Evolutionary conservation across 805 yeast genomes (phyloP).

Genomic region (Saccharomycopsis amapae): DNA sequence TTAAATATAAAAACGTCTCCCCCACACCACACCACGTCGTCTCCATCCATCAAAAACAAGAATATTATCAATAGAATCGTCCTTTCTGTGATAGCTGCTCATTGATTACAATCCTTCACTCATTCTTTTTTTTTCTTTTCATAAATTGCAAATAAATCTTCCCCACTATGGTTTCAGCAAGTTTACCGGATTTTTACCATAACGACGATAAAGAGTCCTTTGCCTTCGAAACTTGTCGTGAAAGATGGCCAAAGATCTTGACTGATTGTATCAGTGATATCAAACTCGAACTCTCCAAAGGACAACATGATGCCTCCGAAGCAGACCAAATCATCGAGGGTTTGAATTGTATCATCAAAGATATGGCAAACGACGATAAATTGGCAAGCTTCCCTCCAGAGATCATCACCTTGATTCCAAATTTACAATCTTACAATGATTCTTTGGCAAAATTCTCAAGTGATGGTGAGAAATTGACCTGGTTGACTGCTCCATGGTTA

Average conservation of each 20-base stretch:
- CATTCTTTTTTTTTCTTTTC: too few relatives aligned
- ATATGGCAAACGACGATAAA: slow-evolving; percentile 25
- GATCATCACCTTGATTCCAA: slow-evolving; percentile 31
- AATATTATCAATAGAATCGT: too few relatives aligned
- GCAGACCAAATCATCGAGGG: slow-evolving; percentile 12
- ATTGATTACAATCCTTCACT: too few relatives aligned
- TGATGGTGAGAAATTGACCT: slow-evolving; percentile 36
- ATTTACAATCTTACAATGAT: slow-evolving; percentile 54
- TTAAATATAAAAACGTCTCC: too few relatives aligned
- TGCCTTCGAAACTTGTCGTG: slow-evolving; percentile 69
- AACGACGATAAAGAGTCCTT: slow-evolving; percentile 72
- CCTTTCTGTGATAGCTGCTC: too few relatives aligned
- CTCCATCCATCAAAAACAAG: too few relatives aligned
- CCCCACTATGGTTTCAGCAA: too few relatives aligned
- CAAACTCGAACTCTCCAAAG: slow-evolving; percentile 28
- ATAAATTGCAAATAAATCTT: too few relatives aligned
- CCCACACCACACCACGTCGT: too few relatives aligned
- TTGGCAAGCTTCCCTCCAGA: slow-evolving; percentile 33
- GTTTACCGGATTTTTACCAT: slow-evolving; percentile 44
- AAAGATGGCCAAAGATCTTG: slow-evolving; percentile 84
- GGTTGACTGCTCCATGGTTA: slow-evolving; percentile 90
- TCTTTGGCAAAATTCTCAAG: slow-evolving; percentile 33
- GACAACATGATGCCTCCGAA: background rate
- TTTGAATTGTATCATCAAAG: background rate
- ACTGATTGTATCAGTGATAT: slow-evolving; percentile 63